phyloP scores from a whole-genome alignment of 176 grass and related monocot genomes.

The Luzula sylvatica region DNA sequence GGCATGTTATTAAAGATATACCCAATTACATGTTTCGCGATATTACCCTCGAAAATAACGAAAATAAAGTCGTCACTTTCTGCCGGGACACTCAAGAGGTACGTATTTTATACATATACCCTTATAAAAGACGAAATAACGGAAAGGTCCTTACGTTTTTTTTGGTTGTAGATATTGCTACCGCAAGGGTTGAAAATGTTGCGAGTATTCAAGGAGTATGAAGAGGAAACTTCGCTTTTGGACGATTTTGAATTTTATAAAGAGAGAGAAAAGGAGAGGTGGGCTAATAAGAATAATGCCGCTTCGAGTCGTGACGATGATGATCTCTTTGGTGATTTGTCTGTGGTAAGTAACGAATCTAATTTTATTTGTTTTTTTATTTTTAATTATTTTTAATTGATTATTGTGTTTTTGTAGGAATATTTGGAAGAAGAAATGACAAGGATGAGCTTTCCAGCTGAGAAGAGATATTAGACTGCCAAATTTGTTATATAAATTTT shows the following conservation, averaged over 20 bases:
- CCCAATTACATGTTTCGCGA: conserved; percentile 50
- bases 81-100: conserved; percentile 90
- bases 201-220: conserved; percentile 54
- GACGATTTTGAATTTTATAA: conserved; percentile 23
- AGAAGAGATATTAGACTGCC: not conserved
- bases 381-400: not conserved
- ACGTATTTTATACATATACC: not conserved
- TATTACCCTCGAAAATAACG: conserved; percentile 85
- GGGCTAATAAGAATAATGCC: not conserved
- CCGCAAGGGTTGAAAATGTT: conserved; percentile 65
- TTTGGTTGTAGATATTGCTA: conserved; percentile 45
- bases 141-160: conserved; percentile 2
- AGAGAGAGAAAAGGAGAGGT: conserved; percentile 5
- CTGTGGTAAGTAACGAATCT: too few species aligned
- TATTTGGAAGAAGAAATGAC: not conserved
- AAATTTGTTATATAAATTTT: too few species aligned
- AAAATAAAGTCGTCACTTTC: conserved; percentile 58
- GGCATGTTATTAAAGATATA: conserved; percentile 85
- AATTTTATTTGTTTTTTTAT: too few species aligned
- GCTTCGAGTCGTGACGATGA: not conserved
- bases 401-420: not conserved
- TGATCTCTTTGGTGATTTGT: not conserved
- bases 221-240: conserved; percentile 5
- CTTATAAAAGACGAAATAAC: not conserved
- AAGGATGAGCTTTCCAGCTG: not conserved